Evolutionary conservation across 495 filamentous ascomycete genomes (phyloP), one percentile per base, ranked within the genome.

Genomic region (Trichoderma orchidacearum): DNA sequence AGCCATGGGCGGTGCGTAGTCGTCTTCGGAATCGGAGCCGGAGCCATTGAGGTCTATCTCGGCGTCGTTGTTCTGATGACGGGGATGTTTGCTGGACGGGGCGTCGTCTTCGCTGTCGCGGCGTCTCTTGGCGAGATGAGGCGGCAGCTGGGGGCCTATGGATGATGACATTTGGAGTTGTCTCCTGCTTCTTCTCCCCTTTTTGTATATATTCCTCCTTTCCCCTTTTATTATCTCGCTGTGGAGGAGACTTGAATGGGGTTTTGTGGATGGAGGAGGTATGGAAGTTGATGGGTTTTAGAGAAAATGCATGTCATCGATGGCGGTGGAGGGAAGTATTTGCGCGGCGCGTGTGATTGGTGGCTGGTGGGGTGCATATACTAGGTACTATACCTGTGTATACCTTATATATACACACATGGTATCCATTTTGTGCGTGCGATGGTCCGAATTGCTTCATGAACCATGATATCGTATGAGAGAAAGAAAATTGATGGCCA

Each of bases 31-130:
- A 30, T 62, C 59, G 32, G 57, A 61, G 28, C 9, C 31, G 17
- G 58, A 55, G 41, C 66, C 56, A 5, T 65, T 64, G 18, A 71
- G 51, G 8, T 60, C 30, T 35, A 75, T 64, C 57, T 75, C 73
- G 45, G 73, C 66, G 25, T 62, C 54, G 60, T 75, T 69, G 29
- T 18, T 4, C 4, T 30, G 15, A 25, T 27, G 38, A 30, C 55
- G 36, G 11, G 36, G 21, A 8, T 30, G 31, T 25, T 29, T 55
- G 30, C 21, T 30, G 12, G 30, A 34, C 13, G n/a, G 15, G n/a
- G 21, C 35, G 25, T 27, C 38, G 34, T 54, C 52, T 3, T 54
- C 52, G 34, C 23, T 23, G 8, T 21, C 29, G 32, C 17, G 54
- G 21, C 30, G 28, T 9, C 53, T 18, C 30, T 64, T 45, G 72